phyloP scores from a whole-genome alignment of 768 basidiomycete genomes.

The Termitomyces sp. region DNA sequence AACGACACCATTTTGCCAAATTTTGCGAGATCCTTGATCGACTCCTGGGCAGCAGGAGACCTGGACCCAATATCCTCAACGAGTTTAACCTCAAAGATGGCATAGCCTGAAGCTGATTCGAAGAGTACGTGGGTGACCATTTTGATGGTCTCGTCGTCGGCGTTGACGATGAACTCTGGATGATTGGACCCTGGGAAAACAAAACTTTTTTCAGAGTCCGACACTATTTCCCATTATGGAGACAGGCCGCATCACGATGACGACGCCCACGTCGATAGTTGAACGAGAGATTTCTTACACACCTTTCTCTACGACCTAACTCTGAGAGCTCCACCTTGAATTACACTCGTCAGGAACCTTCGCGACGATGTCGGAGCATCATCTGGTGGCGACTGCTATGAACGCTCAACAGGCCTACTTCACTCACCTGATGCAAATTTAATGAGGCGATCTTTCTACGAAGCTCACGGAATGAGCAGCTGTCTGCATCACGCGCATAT shows the following conservation, averaged over 20 bases:
- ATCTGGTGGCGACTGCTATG: not conserved
- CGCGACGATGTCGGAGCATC: constrained; percentile 2
- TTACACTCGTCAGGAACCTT: too few species aligned
- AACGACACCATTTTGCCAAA: constrained; percentile 92
- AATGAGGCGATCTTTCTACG: not conserved
- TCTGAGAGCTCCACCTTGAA: not conserved
- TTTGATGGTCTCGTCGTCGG: constrained; percentile 28
- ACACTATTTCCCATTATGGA: constrained; percentile 11
- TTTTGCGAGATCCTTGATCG: constrained; percentile 81
- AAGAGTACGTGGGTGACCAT: constrained; percentile 88
- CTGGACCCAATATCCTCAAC: constrained; percentile 85
- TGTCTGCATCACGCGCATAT: not conserved
- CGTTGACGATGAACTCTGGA: constrained; percentile 24
- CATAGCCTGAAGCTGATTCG: constrained; percentile 93
- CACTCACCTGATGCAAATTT: not conserved
- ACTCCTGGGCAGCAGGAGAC: constrained; percentile 76
- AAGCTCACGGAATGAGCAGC: not conserved
- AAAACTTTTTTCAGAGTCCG: constrained; percentile 28
- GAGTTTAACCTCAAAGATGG: constrained; percentile 84
- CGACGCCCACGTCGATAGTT: not conserved
- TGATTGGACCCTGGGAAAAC: constrained; percentile 12
- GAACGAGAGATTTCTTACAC: not conserved
- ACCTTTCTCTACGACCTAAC: too few species aligned
- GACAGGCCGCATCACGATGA: not conserved
- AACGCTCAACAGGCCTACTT: not conserved